A percentile compares a stretch with the other conserved stretches of the same genome.
phyloP scores from a whole-genome alignment of 73 alveolate species.

The Tetrahymena elliotti region DNA sequence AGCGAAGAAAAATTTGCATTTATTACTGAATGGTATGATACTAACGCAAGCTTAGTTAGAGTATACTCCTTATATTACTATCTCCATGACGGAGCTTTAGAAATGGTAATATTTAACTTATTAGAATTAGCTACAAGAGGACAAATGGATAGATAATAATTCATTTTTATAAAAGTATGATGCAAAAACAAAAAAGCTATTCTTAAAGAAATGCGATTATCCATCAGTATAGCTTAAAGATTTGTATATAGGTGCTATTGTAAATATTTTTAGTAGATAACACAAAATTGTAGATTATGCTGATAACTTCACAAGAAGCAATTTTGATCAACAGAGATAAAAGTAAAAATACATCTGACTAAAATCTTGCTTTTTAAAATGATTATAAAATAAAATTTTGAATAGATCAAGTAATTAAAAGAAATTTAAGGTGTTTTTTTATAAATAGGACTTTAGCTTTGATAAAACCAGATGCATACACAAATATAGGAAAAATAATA shows the following conservation, averaged over 20 bases:
- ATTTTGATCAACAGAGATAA: constrained; percentile 62
- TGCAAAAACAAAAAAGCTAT: constrained; percentile 75
- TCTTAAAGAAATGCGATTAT: constrained; percentile 79
- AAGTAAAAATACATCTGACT: constrained; percentile 33
- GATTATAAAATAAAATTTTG: too few species aligned
- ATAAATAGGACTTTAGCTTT: constrained; percentile 79
- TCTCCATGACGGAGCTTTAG: constrained; percentile 86
- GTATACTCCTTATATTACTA: constrained; percentile 73
- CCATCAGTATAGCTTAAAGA: constrained; percentile 72
- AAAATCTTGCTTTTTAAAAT: too few species aligned
- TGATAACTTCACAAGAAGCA: constrained; percentile 78
- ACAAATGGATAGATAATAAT: too few species aligned
- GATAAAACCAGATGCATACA: constrained; percentile 95
- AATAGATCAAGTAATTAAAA: background rate
- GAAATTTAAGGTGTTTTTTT: background rate
- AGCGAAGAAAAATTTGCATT: constrained; percentile 83
- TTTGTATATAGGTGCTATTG: constrained; percentile 78
- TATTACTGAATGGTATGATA: constrained; percentile 87
- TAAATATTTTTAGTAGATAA: constrained; percentile 84
- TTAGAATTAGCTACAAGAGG: background rate
- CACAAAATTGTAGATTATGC: constrained; percentile 90
- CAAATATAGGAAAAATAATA: constrained; percentile 84
- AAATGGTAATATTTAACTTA: constrained; percentile 49
- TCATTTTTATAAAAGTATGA: constrained; percentile 56
- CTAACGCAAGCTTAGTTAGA: constrained; percentile 74